Percentiles rank a stretch among this genome's conserved stretches.
These are phyloP conservation scores for Knoxia roxburghii DNA, from an alignment of 257 asterid species.

Conservation along the genomic window DNA sequence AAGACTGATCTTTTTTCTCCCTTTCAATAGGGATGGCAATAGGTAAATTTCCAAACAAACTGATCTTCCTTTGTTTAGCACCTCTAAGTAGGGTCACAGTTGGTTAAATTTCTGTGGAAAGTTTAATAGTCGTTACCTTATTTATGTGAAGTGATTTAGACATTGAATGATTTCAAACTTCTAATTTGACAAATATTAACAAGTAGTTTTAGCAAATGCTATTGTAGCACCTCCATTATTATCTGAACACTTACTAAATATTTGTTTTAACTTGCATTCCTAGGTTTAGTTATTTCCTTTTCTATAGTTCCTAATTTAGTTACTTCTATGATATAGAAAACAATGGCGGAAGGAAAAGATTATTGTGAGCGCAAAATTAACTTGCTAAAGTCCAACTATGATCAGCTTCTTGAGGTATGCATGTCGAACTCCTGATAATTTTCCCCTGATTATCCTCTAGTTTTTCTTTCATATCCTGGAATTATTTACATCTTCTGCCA, in stretches of 20 bases:
- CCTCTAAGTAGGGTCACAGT: background rate
- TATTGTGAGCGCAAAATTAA: slow-evolving; percentile 84
- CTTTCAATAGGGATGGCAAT: no score
- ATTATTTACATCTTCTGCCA: background rate
- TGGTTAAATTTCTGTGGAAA: background rate
- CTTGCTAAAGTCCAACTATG: slow-evolving; percentile 88
- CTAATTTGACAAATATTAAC: background rate
- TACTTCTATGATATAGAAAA: slow-evolving; percentile 40
- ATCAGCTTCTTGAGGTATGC: slow-evolving; percentile 88
- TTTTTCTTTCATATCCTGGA: background rate
- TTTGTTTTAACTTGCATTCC: background rate
- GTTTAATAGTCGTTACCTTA: background rate
- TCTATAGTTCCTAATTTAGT: slow-evolving; percentile 7
- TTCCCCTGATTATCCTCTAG: background rate
- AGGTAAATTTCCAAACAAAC: background rate
- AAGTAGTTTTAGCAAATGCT: background rate
- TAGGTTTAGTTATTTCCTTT: background rate
- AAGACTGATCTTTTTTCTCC: background rate
- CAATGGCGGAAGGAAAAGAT: slow-evolving; percentile 88
- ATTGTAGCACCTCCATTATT: background rate
- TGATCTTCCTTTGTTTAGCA: slow-evolving; percentile 6
- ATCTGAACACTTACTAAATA: no score
- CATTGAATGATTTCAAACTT: no score
- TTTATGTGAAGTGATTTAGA: background rate
- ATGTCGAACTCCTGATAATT: background rate